Base-by-base conservation (phyloP, 2,329 filamentous ascomycete species). In the Fusarium mangiferae region DNA sequence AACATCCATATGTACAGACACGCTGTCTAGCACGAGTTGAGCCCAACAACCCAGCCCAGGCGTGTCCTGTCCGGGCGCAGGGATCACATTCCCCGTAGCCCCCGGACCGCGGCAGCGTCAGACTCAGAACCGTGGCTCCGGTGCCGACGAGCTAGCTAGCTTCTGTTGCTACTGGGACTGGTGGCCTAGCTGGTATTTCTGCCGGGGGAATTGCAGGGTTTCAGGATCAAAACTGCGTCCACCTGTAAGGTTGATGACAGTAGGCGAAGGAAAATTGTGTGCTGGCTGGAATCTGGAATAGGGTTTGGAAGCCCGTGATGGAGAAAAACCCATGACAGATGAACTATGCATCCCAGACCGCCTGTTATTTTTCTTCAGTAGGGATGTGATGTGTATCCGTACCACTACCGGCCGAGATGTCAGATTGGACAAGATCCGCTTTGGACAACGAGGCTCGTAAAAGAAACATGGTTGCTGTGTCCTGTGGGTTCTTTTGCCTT, bases 61-160 rank as follows among this genome's bases (percentile, higher is more conserved):
- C 54, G 49, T 73, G 61, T 62, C 62, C 71, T 71, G 61, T 60
- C 64, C 71, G 73, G 75, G 20, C 63, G 72, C 75, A 76, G 66
- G 75, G 75, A 39, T 65, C 39, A 30, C 36, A 63, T 69, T 76
- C 73, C 75, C 75, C 73, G 75, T 74, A 59, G 57, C 51, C 67
- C 66, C 70, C 64, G 59, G 56, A 72, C 71, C 65, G 75, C 73
- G 73, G 75, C 75, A 73, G 75, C 61, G 72, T 75, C 72, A 74
- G 75, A 77, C 74, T 75, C 74, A 74, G 75, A 77, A 77, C 75
- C 75, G 73, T 76, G 75, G 75, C 75, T 77, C 73, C 62, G 75
- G 75, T 77, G 75, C 75, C 75, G 73, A 77, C 59, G 63, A 54
- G 46, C 62, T 64, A 64, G 33, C 15, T 36, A 66, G 56, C 56